Conservation (phyloP, 805 yeast genomes). For the Cyberlindnera galapagoensis region DNA sequence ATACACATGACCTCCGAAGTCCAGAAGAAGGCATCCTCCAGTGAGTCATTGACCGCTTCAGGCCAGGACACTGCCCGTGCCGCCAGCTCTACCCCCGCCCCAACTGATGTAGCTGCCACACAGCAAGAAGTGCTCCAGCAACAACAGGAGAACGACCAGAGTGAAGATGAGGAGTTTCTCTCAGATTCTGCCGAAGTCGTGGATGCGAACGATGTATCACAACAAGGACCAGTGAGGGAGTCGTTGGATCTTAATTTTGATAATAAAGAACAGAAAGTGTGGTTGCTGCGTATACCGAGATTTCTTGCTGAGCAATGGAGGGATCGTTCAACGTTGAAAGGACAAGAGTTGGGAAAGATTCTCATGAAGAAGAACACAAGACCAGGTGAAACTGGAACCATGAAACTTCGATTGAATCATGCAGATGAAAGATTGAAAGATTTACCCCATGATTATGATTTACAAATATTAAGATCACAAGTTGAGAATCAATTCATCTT, state of each 20-base stretch:
- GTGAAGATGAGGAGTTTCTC: slow-evolving; percentile 34
- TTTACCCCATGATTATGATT: slow-evolving; percentile 81
- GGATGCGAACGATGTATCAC: slow-evolving; percentile 38
- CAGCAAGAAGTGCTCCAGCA: slow-evolving; percentile 13
- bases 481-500: slow-evolving; percentile 85
- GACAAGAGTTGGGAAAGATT: slow-evolving; percentile 75
- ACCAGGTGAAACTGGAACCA: slow-evolving; percentile 25
- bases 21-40: no score
- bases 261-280: slow-evolving; percentile 63
- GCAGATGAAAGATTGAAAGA: slow-evolving; percentile 38
- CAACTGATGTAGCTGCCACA: no score
- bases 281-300: slow-evolving; percentile 90
- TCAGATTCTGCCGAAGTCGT: slow-evolving; percentile 38
- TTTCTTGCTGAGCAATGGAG: slow-evolving; percentile 81
- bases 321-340: slow-evolving; percentile 52
- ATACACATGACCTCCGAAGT: no score
- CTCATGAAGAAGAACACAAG: slow-evolving; percentile 31
- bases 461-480: slow-evolving; percentile 67
- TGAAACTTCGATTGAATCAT: slow-evolving; percentile 52
- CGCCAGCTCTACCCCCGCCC: no score
- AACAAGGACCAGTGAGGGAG: slow-evolving; percentile 65
- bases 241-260: slow-evolving; percentile 64
- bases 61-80: no score
- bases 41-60: no score
- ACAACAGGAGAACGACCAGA: slow-evolving; percentile 23